Percentiles rank a stretch among this genome's conserved stretches.
These are phyloP conservation scores for Crepidotus variabilis DNA, from an alignment of 768 basidiomycete genomes.

Conservation along the genomic window DNA sequence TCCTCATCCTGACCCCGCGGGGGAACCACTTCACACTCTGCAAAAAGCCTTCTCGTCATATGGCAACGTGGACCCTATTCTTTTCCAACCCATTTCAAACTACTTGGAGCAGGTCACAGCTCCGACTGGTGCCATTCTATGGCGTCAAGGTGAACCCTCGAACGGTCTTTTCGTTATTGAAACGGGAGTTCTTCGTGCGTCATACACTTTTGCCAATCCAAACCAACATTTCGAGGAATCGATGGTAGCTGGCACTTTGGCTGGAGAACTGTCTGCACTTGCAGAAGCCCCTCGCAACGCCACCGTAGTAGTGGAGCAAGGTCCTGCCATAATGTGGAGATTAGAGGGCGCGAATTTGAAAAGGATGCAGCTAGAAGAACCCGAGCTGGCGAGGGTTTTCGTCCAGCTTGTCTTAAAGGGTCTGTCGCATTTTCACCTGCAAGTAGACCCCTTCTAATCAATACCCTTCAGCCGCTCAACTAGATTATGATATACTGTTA, in stretches of 20 bases:
- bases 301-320: conserved; percentile 73
- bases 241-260: conserved; percentile 91
- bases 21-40: conserved; percentile 73
- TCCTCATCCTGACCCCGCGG: conserved; percentile 26
- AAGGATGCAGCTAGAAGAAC: conserved; percentile 62
- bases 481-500: conserved; percentile 61
- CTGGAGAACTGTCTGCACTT: conserved; percentile 87
- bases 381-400: conserved; percentile 62
- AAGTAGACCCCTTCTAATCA: conserved; percentile 3
- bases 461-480: conserved; percentile 52
- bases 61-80: conserved; percentile 48
- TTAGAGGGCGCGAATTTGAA: conserved; percentile 57
- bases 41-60: conserved; percentile 78
- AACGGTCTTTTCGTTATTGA: conserved; percentile 90
- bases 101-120: conserved; percentile 69
- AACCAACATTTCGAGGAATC: conserved; percentile 73
- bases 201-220: conserved; percentile 74
- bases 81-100: conserved; percentile 58
- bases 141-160: conserved; percentile 71
- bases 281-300: conserved; percentile 80
- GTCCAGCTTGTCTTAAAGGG: conserved; percentile 72
- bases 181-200: conserved; percentile 79
- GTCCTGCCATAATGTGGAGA: conserved; percentile 78
- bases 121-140: conserved; percentile 59
- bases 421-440: conserved; percentile 23